Evolutionary conservation across 2,329 filamentous ascomycete genomes (phyloP).

Genomic region (Botrytis galanthina): DNA sequence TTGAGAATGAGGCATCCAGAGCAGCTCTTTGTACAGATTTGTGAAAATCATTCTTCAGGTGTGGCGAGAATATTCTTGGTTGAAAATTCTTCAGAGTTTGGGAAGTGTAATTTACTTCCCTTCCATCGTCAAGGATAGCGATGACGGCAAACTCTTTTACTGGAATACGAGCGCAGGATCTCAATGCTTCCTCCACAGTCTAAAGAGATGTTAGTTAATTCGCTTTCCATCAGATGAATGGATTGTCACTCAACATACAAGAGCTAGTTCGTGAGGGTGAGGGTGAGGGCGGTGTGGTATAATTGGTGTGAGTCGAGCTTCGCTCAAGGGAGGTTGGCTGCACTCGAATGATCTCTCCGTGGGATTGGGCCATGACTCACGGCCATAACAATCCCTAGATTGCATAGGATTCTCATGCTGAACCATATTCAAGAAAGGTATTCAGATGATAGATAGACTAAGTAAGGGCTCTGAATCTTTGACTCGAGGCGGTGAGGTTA

Average conservation of each 20-base stretch:
- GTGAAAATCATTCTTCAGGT: conserved; percentile 25
- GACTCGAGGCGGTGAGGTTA: conserved; percentile 28
- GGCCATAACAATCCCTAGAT: conserved; percentile 26
- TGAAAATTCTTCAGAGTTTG: conserved; percentile 26
- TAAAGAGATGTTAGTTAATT: conserved; percentile 15
- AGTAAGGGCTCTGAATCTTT: conserved; percentile 17
- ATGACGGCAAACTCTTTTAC: conserved; percentile 34
- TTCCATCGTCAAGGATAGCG: conserved; percentile 30
- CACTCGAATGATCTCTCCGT: conserved; percentile 30
- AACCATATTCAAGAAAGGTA: conserved; percentile 33
- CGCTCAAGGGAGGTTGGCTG: conserved; percentile 22
- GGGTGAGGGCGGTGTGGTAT: conserved; percentile 20
- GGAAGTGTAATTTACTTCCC: conserved; percentile 31
- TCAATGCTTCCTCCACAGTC: conserved; percentile 32
- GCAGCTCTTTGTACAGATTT: conserved; percentile 20
- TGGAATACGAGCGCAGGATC: conserved; percentile 29
- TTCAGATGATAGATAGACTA: neutral
- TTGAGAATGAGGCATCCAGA: conserved; percentile 21
- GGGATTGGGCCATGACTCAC: conserved; percentile 26
- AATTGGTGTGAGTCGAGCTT: conserved; percentile 21
- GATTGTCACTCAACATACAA: conserved; percentile 10
- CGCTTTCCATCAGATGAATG: no score
- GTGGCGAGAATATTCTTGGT: conserved; percentile 27
- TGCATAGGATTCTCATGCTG: conserved; percentile 24
- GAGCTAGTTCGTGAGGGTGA: conserved; percentile 9